Conservation (phyloP, 768 basidiomycete species). For the Lepiota brunneoincarnata region DNA sequence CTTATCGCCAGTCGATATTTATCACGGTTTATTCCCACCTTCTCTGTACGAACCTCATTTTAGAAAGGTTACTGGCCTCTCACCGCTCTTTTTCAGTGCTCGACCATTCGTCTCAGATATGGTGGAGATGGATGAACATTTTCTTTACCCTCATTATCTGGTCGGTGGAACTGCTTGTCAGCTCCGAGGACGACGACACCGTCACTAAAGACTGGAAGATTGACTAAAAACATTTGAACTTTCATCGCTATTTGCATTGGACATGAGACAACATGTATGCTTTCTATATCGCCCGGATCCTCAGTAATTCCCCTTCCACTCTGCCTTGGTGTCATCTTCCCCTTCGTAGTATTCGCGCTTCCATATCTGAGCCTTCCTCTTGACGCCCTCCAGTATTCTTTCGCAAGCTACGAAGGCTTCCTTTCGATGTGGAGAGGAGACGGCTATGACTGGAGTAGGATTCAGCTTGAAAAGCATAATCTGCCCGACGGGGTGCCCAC, state of each 20-base stretch:
- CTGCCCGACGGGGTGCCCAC: conserved; percentile 21
- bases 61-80: background rate
- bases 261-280: background rate
- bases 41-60: conserved; percentile 52
- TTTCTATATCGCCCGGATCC: background rate
- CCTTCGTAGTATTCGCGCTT: conserved; percentile 87
- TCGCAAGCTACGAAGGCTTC: conserved; percentile 82
- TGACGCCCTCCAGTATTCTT: conserved; percentile 82
- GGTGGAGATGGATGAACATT: conserved; percentile 93
- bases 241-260: background rate
- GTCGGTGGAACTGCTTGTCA: conserved; percentile 79
- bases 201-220: conserved; percentile 75
- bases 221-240: conserved; percentile 41
- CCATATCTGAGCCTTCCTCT: conserved; percentile 84
- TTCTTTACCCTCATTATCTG: conserved; percentile 84
- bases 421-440: conserved; percentile 80
- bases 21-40: conserved; percentile 87
- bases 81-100: conserved; percentile 47
- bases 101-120: conserved; percentile 87
- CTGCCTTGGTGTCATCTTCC: conserved; percentile 54
- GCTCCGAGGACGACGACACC: conserved; percentile 71
- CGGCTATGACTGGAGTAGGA: conserved; percentile 58
- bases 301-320: conserved; percentile 67
- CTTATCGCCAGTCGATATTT: conserved; percentile 83
- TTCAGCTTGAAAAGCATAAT: conserved; percentile 1